Evolutionary conservation across 164 flowering plant species (phyloP), one percentile per base, ranked within the genome.

Genomic region (Berberis vulgaris): DNA sequence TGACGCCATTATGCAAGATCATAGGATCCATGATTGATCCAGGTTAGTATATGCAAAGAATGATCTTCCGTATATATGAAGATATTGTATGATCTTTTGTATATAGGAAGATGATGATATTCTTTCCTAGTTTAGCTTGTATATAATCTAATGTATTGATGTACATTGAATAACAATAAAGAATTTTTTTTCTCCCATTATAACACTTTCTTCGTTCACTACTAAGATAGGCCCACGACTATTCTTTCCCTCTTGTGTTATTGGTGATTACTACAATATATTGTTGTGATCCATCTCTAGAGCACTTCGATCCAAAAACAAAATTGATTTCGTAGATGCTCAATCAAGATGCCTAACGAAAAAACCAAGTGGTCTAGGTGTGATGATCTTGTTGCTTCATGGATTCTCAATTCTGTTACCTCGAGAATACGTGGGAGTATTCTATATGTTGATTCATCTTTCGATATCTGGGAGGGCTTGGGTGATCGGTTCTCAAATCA

Each of bases 281-380:
- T 59, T 45, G 61, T 6, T 1, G 7, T 7, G 45, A 11, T 5
- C 45, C 3, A 42, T 59, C 3, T 5, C 61, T 6, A 41, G 7
- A 42, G 61, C 61, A 7, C 61, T 59, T 9, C 45, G 9, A 5
- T 45, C 61, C n/a, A 59, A 59, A 42, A 59, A 59, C 12, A 59
- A 59, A 38, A 1, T 59, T 7, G 61, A 45, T 42, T 59, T 59
- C 42, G 61, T 59, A 7, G 45, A 59, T 59, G 61, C 26, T 7
- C 45, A 2, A 41, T 59, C 45, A 41, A 1, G 42, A 39, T 8
- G 4, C 61, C 61, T 10, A 41, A 9, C 8, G 61, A 41, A 7
- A 2, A 9, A 59, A 1, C 13, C 45, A 59, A 41, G 2, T 59
- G 61, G 61, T 41, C 44, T 5, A 7, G 61, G 7, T 59, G 61